phyloP scores from a whole-genome alignment of 2,329 filamentous ascomycete genomes.

The Pyrenochaeta sp. region DNA sequence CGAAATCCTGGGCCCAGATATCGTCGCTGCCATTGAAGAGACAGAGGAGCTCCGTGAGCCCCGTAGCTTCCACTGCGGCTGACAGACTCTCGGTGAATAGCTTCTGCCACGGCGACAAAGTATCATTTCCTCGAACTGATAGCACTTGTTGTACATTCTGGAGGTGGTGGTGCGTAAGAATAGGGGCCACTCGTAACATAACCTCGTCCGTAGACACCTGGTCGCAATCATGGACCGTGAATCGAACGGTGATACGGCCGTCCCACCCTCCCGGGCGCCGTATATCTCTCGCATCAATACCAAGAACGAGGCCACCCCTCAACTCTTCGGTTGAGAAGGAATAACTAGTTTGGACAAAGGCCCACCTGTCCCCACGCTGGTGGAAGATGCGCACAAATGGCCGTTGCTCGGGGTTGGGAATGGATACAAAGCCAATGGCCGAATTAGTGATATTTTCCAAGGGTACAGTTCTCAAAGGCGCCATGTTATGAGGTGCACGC shows the following conservation, averaged over 20 bases:
- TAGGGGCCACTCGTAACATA: slow-evolving; percentile 47
- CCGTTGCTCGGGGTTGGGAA: background rate
- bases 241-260: slow-evolving; percentile 15
- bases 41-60: slow-evolving; percentile 19
- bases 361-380: slow-evolving; percentile 27
- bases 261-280: slow-evolving; percentile 6
- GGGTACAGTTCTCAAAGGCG: slow-evolving; percentile 43
- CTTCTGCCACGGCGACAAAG: background rate
- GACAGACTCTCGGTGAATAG: slow-evolving; percentile 16
- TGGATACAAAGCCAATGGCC: background rate
- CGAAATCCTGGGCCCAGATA: slow-evolving; percentile 52
- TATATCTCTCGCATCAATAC: slow-evolving; percentile 49
- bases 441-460: background rate
- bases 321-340: slow-evolving; percentile 40
- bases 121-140: slow-evolving; percentile 12
- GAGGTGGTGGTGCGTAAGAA: slow-evolving; percentile 51
- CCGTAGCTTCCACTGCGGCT: slow-evolving; percentile 8
- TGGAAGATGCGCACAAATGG: too few species aligned
- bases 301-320: slow-evolving; percentile 41
- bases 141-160: slow-evolving; percentile 40
- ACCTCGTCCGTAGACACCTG: slow-evolving; percentile 32
- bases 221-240: slow-evolving; percentile 35
- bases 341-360: slow-evolving; percentile 30
- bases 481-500: slow-evolving; percentile 39
- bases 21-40: slow-evolving; percentile 36